Conservation (phyloP, 192 early-diverging fungal genomes). For the Endogone sp. region DNA sequence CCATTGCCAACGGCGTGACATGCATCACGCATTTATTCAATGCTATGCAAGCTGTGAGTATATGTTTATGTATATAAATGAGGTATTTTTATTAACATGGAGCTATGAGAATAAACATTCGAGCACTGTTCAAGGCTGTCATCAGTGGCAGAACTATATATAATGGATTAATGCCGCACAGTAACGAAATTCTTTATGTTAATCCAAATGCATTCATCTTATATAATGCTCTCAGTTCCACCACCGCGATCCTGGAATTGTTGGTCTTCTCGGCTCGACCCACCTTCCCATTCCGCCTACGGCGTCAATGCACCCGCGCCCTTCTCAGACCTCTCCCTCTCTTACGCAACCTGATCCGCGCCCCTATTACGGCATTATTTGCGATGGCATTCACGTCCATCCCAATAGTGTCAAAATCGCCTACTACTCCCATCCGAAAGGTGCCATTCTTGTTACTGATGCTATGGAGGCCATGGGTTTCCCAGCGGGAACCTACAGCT, state of each 20-base stretch:
- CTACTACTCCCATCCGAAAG: slow-evolving; percentile 74
- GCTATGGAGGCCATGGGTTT: slow-evolving; percentile 76
- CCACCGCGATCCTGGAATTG: slow-evolving; percentile 81
- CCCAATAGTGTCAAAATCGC: slow-evolving; percentile 79
- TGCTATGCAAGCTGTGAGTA: slow-evolving; percentile 65
- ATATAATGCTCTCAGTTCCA: slow-evolving; percentile 51
- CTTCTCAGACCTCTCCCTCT: slow-evolving; percentile 22
- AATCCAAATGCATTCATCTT: background rate
- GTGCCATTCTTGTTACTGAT: slow-evolving; percentile 78
- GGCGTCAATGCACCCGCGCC: slow-evolving; percentile 12
- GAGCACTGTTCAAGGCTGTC: too few relatives aligned
- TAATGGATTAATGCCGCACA: too few relatives aligned
- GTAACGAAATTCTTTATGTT: slow-evolving; percentile 2
- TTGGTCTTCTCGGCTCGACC: slow-evolving; percentile 68
- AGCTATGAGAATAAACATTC: too few relatives aligned
- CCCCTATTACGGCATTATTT: slow-evolving; percentile 82
- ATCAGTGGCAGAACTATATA: too few relatives aligned
- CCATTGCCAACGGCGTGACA: slow-evolving; percentile 56
- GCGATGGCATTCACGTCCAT: slow-evolving; percentile 80
- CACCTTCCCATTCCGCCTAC: slow-evolving; percentile 20
- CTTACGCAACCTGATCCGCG: slow-evolving; percentile 41
- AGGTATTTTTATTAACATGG: too few relatives aligned
- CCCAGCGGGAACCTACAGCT: slow-evolving; percentile 62
- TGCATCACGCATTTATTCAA: slow-evolving; percentile 85
- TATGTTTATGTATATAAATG: background rate